Percentiles rank a stretch among this genome's conserved stretches.
Evolutionary conservation across 1,284 basidiomycete species (phyloP).

Genomic region (Fomitopsis schrenkii): DNA sequence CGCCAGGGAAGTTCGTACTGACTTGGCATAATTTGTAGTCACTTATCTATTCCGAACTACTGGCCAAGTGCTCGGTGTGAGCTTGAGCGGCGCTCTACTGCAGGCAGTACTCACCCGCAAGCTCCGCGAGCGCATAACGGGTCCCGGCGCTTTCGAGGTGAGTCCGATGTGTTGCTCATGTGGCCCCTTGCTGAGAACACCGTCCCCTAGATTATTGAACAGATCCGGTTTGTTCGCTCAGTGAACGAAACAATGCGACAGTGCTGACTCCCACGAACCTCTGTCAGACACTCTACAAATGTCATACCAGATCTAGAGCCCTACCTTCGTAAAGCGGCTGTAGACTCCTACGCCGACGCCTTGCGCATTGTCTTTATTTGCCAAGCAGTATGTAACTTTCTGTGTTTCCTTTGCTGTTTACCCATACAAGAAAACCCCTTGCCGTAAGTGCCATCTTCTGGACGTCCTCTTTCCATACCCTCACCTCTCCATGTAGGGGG

Average conservation of each 20-base stretch:
- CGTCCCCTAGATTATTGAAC: slow-evolving; percentile 56
- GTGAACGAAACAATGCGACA: background rate
- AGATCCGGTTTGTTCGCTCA: slow-evolving; percentile 50
- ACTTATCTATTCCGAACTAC: slow-evolving; percentile 89
- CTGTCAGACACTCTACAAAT: slow-evolving; percentile 69
- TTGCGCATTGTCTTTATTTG: slow-evolving; percentile 85
- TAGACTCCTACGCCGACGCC: slow-evolving; percentile 80
- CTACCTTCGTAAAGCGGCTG: slow-evolving; percentile 60
- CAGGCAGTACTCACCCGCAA: slow-evolving; percentile 72
- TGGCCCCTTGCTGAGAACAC: background rate
- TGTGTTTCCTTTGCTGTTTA: slow-evolving; percentile 60
- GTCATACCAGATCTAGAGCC: slow-evolving; percentile 74
- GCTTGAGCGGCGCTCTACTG: slow-evolving; percentile 75
- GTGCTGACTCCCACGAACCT: background rate
- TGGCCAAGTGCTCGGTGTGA: slow-evolving; percentile 88
- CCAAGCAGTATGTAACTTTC: slow-evolving; percentile 59
- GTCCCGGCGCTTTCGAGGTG: slow-evolving; percentile 68
- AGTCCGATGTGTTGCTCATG: slow-evolving; percentile 8
- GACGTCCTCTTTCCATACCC: background rate
- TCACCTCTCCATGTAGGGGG: slow-evolving; percentile 36
- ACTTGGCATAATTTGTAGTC: slow-evolving; percentile 42
- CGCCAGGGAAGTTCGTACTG: background rate
- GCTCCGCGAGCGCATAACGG: slow-evolving; percentile 70
- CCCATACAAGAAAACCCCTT: slow-evolving; percentile 74
- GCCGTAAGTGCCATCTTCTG: slow-evolving; percentile 46